A percentile compares a stretch with the other conserved stretches of the same genome.
Conservation (phyloP, 78 protist species). For the Planoprotostelium fungivorum region DNA sequence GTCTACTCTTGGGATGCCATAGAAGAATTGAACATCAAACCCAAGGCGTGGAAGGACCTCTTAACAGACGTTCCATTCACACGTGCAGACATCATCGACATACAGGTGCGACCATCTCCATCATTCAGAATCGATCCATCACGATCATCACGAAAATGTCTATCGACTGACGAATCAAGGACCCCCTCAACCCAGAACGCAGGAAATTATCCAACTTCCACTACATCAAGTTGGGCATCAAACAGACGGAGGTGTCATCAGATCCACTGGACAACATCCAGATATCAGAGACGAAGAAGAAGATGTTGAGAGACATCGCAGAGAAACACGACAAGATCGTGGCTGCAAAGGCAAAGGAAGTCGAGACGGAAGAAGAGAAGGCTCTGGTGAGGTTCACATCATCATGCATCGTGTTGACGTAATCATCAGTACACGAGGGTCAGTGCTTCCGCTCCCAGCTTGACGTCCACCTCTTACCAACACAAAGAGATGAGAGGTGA, state of each 20-base stretch:
- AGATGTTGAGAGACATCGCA: slow-evolving; percentile 10
- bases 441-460: slow-evolving; percentile 12
- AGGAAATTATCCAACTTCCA: slow-evolving; percentile 27
- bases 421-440: slow-evolving; percentile 5
- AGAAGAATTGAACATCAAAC: slow-evolving; percentile 64
- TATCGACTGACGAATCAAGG: slow-evolving; percentile 12
- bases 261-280: slow-evolving; percentile 17
- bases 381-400: slow-evolving; percentile 6
- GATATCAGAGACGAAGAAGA: slow-evolving; percentile 9
- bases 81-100: slow-evolving; percentile 64
- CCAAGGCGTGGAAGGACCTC: slow-evolving; percentile 69
- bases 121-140: neutral
- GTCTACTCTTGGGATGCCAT: slow-evolving; percentile 85
- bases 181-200: slow-evolving; percentile 18
- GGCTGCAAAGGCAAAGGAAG: neutral
- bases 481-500: neutral
- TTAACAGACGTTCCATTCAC: slow-evolving; percentile 76
- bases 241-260: neutral
- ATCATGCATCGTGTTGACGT: slow-evolving; percentile 10
- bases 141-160: neutral
- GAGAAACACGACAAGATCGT: slow-evolving; percentile 31
- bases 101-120: slow-evolving; percentile 35
- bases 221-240: slow-evolving; percentile 21
- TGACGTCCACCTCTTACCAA: slow-evolving; percentile 5
- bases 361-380: neutral